These are phyloP conservation scores for Botrytis pseudocinerea DNA, from an alignment of 2,329 filamentous ascomycete genomes.

Conservation along the genomic window DNA sequence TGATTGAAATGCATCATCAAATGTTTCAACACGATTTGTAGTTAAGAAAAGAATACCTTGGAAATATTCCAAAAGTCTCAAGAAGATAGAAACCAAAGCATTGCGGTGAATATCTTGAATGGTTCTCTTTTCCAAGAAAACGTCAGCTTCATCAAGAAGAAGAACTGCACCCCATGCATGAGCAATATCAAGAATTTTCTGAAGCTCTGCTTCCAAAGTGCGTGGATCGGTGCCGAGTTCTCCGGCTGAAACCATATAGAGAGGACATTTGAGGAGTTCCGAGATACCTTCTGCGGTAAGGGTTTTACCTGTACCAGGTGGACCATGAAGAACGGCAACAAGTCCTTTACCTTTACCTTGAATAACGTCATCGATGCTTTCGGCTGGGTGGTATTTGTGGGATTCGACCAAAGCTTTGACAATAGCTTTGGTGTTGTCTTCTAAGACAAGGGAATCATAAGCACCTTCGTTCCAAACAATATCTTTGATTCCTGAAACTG, in stretches of 20 bases:
- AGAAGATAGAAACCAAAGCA: constrained; percentile 81
- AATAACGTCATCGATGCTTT: constrained; percentile 81
- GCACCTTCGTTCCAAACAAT: constrained; percentile 84
- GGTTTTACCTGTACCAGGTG: constrained; percentile 86
- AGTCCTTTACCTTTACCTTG: constrained; percentile 85
- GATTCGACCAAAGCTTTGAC: constrained; percentile 81
- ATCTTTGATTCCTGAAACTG: constrained; percentile 73
- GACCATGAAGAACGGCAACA: constrained; percentile 78
- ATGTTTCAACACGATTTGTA: constrained; percentile 83
- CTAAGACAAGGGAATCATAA: constrained; percentile 77
- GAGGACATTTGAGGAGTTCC: constrained; percentile 75
- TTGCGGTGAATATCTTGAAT: constrained; percentile 84
- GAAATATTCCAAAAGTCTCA: constrained; percentile 86
- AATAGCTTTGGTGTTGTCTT: constrained; percentile 60
- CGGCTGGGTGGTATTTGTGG: constrained; percentile 77
- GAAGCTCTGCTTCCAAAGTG: constrained; percentile 72
- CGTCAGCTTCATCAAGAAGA: constrained; percentile 81
- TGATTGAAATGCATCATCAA: constrained; percentile 87
- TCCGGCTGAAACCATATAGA: constrained; percentile 81
- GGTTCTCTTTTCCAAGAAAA: constrained; percentile 80
- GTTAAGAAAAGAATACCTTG: constrained; percentile 89
- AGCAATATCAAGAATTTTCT: constrained; percentile 82
- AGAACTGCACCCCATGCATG: constrained; percentile 85
- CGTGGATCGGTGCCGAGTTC: constrained; percentile 78
- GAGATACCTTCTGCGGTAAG: constrained; percentile 85